Evolutionary conservation across 2,329 filamentous ascomycete species (phyloP), one percentile per base, ranked within the genome.

Genomic region (Stromatinia cepivora): DNA sequence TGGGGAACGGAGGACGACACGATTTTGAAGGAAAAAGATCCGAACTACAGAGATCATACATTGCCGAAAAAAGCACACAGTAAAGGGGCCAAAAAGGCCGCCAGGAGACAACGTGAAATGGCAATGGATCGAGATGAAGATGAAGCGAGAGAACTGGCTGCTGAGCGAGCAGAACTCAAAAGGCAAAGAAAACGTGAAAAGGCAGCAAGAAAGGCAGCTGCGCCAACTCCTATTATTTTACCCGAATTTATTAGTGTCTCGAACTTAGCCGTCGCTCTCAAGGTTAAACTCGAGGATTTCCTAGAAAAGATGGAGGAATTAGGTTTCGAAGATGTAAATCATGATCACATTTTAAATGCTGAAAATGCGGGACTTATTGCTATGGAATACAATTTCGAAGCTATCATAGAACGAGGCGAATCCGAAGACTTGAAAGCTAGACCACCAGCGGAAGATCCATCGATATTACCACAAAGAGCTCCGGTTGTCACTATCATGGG

Each of bases 401-500:
- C 94, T 0, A 89, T 90, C 2, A 86, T 95, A 34, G 90, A 93
- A 69, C 84, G 78, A 76, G 89, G 83, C 25, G 88, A 90, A 59
- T 79, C 82, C 1, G 83, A 88, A 57, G 94, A 99, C 79, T 81
- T 99, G 52, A 86, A 85, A 71, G 85, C 91, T 34, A 87, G 89
- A 15, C 90, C 93, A 1, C 82, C 85, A 36, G 87, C 88, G 11
- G 88, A 89, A 75, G 92, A 94, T 78, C 85, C 83, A 62, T 87
- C 90, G 0, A 75, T 80, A 20, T 80, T 97, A 10, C 93, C 93
- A 2, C 80, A 83, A 46, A 88, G 96, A 22, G 94, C 95, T 10
- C 96, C 95, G 0, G 93, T 99, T 48, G 94, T 99, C 52, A 98
- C 96, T 0, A 99, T 99, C 77, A 99, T 99, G 96, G 95, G 95